Conservation (phyloP, 352 stramenopile species). For the Lagenidium giganteum region DNA sequence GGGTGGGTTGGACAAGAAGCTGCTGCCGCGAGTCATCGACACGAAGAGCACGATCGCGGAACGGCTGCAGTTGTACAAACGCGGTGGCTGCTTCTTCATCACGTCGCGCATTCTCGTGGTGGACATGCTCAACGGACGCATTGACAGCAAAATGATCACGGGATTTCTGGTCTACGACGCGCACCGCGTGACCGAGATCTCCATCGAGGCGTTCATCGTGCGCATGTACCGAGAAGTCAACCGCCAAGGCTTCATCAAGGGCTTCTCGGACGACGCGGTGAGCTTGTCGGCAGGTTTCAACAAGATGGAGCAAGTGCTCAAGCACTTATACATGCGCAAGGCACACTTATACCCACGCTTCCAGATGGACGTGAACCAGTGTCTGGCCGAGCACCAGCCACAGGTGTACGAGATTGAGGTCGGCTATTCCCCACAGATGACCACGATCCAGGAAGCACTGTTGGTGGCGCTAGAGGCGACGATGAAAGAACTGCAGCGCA, state of each 20-base stretch:
- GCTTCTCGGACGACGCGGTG: conserved; percentile 92
- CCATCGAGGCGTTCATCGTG: conserved; percentile 97
- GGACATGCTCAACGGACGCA: conserved; percentile 90
- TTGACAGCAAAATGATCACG: conserved; percentile 79
- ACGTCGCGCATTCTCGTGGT: conserved; percentile 97
- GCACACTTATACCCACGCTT: conserved; percentile 96
- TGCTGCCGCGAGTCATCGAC: conserved; percentile 85
- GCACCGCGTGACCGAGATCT: conserved; percentile 92
- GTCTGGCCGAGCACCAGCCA: conserved; percentile 83
- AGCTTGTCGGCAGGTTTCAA: conserved; percentile 91
- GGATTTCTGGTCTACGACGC: conserved; percentile 93
- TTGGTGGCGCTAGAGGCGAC: conserved; percentile 91
- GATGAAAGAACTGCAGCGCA: conserved; percentile 91
- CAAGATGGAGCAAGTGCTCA: conserved; percentile 93
- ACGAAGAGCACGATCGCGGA: conserved; percentile 71
- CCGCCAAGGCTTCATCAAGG: conserved; percentile 94
- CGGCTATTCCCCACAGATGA: conserved; percentile 87
- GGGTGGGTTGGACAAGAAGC: conserved; percentile 78
- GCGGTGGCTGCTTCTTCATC: conserved; percentile 91
- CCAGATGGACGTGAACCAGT: conserved; percentile 86
- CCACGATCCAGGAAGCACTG: conserved; percentile 92
- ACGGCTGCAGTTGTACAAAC: conserved; percentile 86
- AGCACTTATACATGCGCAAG: conserved; percentile 90
- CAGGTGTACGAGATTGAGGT: conserved; percentile 95
- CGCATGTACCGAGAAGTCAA: conserved; percentile 90